A percentile compares a stretch with the other conserved stretches of the same genome.
Evolutionary conservation across 2,329 filamentous ascomycete species (phyloP).

Genomic region (Fusarium sp.): DNA sequence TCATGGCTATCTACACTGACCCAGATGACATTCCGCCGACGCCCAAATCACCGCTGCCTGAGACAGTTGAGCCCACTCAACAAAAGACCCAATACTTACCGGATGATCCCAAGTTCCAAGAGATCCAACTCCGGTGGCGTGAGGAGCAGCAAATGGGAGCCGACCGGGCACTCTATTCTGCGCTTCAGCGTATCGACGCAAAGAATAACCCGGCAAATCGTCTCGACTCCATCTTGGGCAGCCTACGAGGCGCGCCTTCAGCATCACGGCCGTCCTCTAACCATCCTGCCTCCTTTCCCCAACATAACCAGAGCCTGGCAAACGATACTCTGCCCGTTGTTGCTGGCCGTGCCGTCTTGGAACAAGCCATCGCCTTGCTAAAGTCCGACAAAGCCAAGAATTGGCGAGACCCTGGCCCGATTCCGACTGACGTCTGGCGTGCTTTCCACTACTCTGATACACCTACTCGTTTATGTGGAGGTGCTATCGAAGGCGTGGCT

Average conservation of each 20-base stretch:
- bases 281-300: slow-evolving; percentile 21
- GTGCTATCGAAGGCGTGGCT: slow-evolving; percentile 60
- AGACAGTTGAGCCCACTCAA: slow-evolving; percentile 46
- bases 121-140: slow-evolving; percentile 65
- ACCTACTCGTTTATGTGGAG: slow-evolving; percentile 59
- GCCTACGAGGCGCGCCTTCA: slow-evolving; percentile 48
- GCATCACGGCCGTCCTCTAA: slow-evolving; percentile 33
- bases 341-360: slow-evolving; percentile 55
- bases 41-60: slow-evolving; percentile 67
- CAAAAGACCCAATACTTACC: slow-evolving; percentile 57
- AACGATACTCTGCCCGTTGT: slow-evolving; percentile 51
- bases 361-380: slow-evolving; percentile 61
- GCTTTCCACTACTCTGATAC: slow-evolving; percentile 60
- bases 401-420: slow-evolving; percentile 61
- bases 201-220: slow-evolving; percentile 55
- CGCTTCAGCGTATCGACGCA: slow-evolving; percentile 60
- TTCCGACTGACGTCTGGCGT: slow-evolving; percentile 53
- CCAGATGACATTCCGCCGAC: slow-evolving; percentile 69
- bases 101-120: slow-evolving; percentile 59
- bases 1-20: slow-evolving; percentile 73
- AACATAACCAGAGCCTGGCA: slow-evolving; percentile 21
- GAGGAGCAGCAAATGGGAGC: slow-evolving; percentile 63
- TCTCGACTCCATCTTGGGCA: slow-evolving; percentile 59
- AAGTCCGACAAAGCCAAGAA: slow-evolving; percentile 60
- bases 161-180: slow-evolving; percentile 60